Evolutionary conservation across 257 asterid genomes (phyloP), one percentile per base, ranked within the genome.

Genomic region (Salvia hispanica): DNA sequence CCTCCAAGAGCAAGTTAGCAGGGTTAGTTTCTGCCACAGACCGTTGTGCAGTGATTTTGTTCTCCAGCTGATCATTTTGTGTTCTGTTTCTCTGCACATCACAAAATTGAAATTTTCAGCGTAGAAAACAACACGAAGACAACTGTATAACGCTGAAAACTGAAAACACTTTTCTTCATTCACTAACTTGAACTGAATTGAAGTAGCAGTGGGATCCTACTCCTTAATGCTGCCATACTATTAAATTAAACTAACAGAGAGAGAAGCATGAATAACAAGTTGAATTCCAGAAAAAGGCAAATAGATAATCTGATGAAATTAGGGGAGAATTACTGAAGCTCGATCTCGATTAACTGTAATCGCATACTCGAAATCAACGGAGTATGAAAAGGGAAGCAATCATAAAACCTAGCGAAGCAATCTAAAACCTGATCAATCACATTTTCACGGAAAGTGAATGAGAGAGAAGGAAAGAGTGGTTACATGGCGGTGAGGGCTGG

Each of bases 401-500:
- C 62, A n/a, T 58, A 66, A 66, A 40, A 51, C 50, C 67, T 13
- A n/a, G n/a, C n/a, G n/a, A n/a, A n/a, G 62, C 16, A 59, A 42
- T 33, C 62, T 58, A 66, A 66, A 40, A 51, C 50, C 67, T 13
- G 10, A 70, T 54, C 62, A 70, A n/a, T 46, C 25, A 21, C 46
- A 64, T 21, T 66, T 25, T 34, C 51, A 52, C 8, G 16, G 60
- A 43, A 73, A 34, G 37, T 2, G 34, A 67, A 65, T 74, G 14
- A 7, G 64, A 81, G 12, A 39, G 7, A 58, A 47, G 14, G 52
- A 42, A 57, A 34, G 42, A 13, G 39, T 75, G 59, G 51, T 73
- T 64, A 92, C 95, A 62, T 81, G 95, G 64, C 77, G 76, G 70
- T 80, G 86, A 59, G 92, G 91, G 77, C 77, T 78, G 73, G 76